Percentiles rank a stretch among this genome's conserved stretches.
These are phyloP conservation scores for Sugiyamaella castrensis DNA, from an alignment of 1,139 yeast genomes.

Conservation along the genomic window DNA sequence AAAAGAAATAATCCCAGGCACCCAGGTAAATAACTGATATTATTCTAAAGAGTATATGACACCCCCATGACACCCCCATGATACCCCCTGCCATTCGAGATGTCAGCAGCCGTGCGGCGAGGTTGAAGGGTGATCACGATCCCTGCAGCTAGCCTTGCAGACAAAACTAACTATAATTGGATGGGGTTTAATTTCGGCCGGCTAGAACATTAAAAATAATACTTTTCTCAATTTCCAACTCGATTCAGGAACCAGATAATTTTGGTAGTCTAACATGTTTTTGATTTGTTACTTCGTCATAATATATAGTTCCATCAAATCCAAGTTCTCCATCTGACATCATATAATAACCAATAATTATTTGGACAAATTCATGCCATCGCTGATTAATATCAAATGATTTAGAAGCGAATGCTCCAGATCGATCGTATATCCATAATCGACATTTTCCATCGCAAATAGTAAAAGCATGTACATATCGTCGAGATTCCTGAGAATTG, in stretches of 20 bases:
- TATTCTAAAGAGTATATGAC: too few species aligned
- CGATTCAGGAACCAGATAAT: background rate
- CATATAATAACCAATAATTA: slow-evolving; percentile 11
- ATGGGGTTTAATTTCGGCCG: too few species aligned
- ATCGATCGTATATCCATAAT: slow-evolving; percentile 14
- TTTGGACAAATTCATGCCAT: slow-evolving; percentile 8
- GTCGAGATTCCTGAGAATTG: slow-evolving; percentile 10
- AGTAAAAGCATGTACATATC: slow-evolving; percentile 13
- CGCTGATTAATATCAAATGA: slow-evolving; percentile 9
- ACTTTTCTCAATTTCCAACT: too few species aligned
- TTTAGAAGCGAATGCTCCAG: slow-evolving; percentile 13
- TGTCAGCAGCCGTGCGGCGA: too few species aligned
- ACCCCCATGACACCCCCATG: too few species aligned
- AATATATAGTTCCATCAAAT: slow-evolving; percentile 10
- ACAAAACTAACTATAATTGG: too few species aligned
- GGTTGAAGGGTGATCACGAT: too few species aligned
- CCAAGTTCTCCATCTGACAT: slow-evolving; percentile 14
- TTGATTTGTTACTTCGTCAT: background rate
- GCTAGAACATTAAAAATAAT: too few species aligned
- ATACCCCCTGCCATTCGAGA: too few species aligned
- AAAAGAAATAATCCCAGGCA: too few species aligned
- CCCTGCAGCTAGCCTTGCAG: too few species aligned
- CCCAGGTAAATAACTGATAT: too few species aligned
- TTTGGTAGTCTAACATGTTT: slow-evolving; percentile 5
- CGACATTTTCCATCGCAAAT: slow-evolving; percentile 10